These are phyloP conservation scores for Annulohypoxylon truncatum DNA, from an alignment of 2,329 filamentous ascomycete genomes.

Conservation along the genomic window DNA sequence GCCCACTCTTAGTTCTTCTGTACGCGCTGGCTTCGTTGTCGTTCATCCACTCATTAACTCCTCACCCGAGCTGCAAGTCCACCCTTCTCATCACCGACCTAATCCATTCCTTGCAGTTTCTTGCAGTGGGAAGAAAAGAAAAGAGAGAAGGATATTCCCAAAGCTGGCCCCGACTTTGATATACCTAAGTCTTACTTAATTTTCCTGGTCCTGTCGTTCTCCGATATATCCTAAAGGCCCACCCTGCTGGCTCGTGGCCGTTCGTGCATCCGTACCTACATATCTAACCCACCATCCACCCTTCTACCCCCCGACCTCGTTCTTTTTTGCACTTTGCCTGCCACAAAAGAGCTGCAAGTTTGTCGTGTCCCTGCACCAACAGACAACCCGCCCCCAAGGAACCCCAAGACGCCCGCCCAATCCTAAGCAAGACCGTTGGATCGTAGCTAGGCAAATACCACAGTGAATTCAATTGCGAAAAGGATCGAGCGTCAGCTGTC, in stretches of 20 bases:
- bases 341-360: constrained; percentile 35
- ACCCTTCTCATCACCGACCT: constrained; percentile 39
- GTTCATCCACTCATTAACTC: constrained; percentile 44
- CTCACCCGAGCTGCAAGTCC: constrained; percentile 34
- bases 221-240: constrained; percentile 28
- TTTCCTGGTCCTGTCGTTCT: constrained; percentile 26
- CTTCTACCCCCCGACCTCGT: constrained; percentile 41
- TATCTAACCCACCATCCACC: constrained; percentile 44
- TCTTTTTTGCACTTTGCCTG: constrained; percentile 27
- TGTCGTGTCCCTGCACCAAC: constrained; percentile 36
- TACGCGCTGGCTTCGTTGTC: constrained; percentile 49
- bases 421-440: background rate
- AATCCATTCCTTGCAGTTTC: constrained; percentile 38
- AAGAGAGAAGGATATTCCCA: background rate
- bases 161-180: constrained; percentile 18
- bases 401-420: constrained; percentile 16
- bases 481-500: constrained; percentile 12
- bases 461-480: constrained; percentile 24
- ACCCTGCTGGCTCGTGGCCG: constrained; percentile 39
- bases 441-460: constrained; percentile 12
- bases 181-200: constrained; percentile 23
- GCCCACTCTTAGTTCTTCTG: constrained; percentile 44
- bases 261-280: constrained; percentile 48
- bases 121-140: constrained; percentile 28
- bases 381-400: constrained; percentile 8